Base-by-base conservation (phyloP, 2,329 filamentous ascomycete genomes). In the Cryphonectria parasitica region DNA sequence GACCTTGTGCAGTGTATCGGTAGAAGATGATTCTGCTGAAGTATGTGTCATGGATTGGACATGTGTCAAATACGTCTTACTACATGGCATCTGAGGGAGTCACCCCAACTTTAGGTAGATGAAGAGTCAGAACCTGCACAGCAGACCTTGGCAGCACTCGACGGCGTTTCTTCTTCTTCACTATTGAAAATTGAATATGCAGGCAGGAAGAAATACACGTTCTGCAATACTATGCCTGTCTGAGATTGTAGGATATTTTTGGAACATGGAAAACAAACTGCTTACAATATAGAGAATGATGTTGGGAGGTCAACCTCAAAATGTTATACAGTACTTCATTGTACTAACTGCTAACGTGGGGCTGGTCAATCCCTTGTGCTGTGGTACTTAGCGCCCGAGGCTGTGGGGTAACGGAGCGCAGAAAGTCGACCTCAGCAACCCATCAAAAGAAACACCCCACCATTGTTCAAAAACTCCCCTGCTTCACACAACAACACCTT, bases 381-480 rank as follows among this genome's bases (percentile, higher is more conserved):
- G 28, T 58, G 54, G 54, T 56, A 28, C 52, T 15, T 58, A 34
- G 54, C 54, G 54, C 7, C 54, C 28, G 28, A 58, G 25, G 15
- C 54, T 19, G 28, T 34, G 54, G 54, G 25, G 54, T 56, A 15
- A 15, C 25, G 52, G 13, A 28, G n/a, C 6, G 45, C 43, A 52
- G 45, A 52, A 65, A 52, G 39, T 65, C 45, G 63, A 49, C n/a
- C 63, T 45, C 31, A 39, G 41, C 34, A 54, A 45, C 31, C 65
- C n/a, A 7, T 34, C 52, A 60, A 67, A 28, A 39, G 39, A 49
- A 67, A 41, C 62, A 49, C 65, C 65, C 65, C 65, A 49, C 65
- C 65, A 39, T 34, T 25, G 25, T 31, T 31, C 62, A 41, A 60
- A 60, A 62, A 67, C 56, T 60, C 39, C 65, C 45, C 65, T 61